Evolutionary conservation across 2,329 filamentous ascomycete genomes (phyloP).

Genomic region (Neonectria ditissima): DNA sequence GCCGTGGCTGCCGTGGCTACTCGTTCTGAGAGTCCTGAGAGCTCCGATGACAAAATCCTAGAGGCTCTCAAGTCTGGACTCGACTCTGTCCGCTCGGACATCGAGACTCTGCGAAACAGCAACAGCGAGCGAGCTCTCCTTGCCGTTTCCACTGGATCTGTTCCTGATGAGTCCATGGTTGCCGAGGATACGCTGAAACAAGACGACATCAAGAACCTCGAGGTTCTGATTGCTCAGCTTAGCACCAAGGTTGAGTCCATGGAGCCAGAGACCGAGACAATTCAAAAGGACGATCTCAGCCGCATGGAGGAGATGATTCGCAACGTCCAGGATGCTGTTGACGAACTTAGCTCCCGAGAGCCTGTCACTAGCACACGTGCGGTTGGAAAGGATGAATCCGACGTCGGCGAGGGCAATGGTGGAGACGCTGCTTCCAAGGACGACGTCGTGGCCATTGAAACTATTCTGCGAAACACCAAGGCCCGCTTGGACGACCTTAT

Average conservation of each 20-base stretch:
- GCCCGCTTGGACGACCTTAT: conserved; percentile 85
- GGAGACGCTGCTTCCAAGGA: conserved; percentile 68
- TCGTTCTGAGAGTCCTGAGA: conserved; percentile 57
- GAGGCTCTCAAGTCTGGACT: conserved; percentile 86
- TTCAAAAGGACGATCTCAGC: conserved; percentile 66
- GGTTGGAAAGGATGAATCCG: conserved; percentile 34
- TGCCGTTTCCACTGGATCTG: conserved; percentile 37
- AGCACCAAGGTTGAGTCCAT: conserved; percentile 81
- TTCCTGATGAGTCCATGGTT: conserved; percentile 43
- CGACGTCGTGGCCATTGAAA: conserved; percentile 91
- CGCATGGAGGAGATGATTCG: conserved; percentile 65
- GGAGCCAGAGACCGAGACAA: conserved; percentile 48
- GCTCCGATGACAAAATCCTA: conserved; percentile 76
- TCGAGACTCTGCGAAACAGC: conserved; percentile 76
- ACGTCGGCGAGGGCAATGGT: conserved; percentile 21
- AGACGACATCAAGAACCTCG: conserved; percentile 86
- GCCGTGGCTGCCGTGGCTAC: conserved; percentile 46
- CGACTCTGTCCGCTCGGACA: conserved; percentile 77
- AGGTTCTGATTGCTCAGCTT: conserved; percentile 84
- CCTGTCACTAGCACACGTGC: conserved; percentile 32
- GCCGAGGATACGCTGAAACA: conserved; percentile 68
- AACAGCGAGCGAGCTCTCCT: conserved; percentile 62
- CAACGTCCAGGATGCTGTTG: conserved; percentile 61
- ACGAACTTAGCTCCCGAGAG: conserved; percentile 56
- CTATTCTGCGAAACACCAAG: conserved; percentile 89